Evolutionary conservation across 2,329 filamentous ascomycete species (phyloP), one percentile per base, ranked within the genome.

Genomic region (Knufia fluminis): DNA sequence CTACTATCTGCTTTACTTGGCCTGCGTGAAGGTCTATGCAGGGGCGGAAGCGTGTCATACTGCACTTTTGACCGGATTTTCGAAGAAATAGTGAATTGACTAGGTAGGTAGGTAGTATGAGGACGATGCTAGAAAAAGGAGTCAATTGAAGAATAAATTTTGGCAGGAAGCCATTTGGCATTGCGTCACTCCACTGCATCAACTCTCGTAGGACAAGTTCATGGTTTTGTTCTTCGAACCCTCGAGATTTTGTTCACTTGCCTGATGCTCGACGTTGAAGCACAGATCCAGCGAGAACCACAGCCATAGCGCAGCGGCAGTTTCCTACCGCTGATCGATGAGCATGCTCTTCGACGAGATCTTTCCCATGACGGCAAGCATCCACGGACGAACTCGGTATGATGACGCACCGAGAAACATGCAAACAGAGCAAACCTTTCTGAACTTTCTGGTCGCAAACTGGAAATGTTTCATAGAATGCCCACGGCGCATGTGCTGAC

Each of bases 11-110:
- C 73, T 98, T 98, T 52, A 98, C 92, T 64, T 91, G 84, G 12
- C 92, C 92, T n/a, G 90, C 84, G 68, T 98, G 92, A 47, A 98
- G 79, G 70, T 98, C 92, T 68, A 98, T 97, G 64, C 92, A 98
- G 17, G 92, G 92, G 33, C 92, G 78, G 64, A 98, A 98, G 59
- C 83, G 82, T 2, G 92, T 97, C 92, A 98, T 95, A 7, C n/a
- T 36, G 33, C 14, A 7, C 7, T 31, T 7, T 38, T 54, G 71
- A 49, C 22, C n/a, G 9, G 20, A 17, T 4, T 10, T 6, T 19
- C n/a, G n/a, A n/a, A n/a, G n/a, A n/a, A n/a, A n/a, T n/a, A n/a
- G n/a, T n/a, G n/a, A n/a, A n/a, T n/a, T n/a, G n/a, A n/a, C n/a
- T n/a, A n/a, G n/a, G n/a, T n/a, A n/a, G n/a, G n/a, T n/a, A n/a